Base-by-base conservation (phyloP, 441 rosid species). In the Viola pubescens region DNA sequence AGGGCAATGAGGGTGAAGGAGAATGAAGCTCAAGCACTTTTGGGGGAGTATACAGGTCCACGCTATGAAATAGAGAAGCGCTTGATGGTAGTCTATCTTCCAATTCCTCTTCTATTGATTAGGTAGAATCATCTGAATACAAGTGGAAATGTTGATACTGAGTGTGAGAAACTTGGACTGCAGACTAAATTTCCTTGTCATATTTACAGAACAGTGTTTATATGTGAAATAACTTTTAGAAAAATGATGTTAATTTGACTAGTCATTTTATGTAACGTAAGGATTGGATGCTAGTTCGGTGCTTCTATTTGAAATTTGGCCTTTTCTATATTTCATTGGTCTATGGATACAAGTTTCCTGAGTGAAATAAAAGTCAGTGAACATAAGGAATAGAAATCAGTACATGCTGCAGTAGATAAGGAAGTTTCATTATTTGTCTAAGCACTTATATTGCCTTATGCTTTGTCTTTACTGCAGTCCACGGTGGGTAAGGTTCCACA, bases 1-100 rank as follows among this genome's bases (percentile, higher is more conserved):
- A 91, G 98, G 96, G 78, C 86, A 50, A 79, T 91, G 94, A 81
- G 75, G 77, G 84, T 91, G 48, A 66, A 79, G 56, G 74, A 49
- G 66, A 69, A 58, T 74, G 91, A 85, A 73, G 86, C 81, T 75
- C 81, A 70, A 74, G 72, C 64, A 56, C 82, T 89, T 73, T 56
- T 85, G 61, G 79, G 76, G 73, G 94, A 87, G 67, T 91, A 86
- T 64, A 65, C 61, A 5, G 95, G 96, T 56, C 86, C 96, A 0
- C 79, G 58, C 46, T 77, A 83, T 76, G 87, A 88, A 81, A 76
- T 88, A 44, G 91, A 83, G 77, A 79, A 77, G 74, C 89, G 71
- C 62, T 78, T 72, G 79, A 83, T 64, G 96, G 96, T 91, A 71
- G 76, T 67, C 61, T 60, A 44, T 72, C 72, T 70, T 62, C 59